A percentile compares a stretch with the other conserved stretches of the same genome.
phyloP scores from a whole-genome alignment of 2,329 filamentous ascomycete genomes.

The Moelleriella libera region DNA sequence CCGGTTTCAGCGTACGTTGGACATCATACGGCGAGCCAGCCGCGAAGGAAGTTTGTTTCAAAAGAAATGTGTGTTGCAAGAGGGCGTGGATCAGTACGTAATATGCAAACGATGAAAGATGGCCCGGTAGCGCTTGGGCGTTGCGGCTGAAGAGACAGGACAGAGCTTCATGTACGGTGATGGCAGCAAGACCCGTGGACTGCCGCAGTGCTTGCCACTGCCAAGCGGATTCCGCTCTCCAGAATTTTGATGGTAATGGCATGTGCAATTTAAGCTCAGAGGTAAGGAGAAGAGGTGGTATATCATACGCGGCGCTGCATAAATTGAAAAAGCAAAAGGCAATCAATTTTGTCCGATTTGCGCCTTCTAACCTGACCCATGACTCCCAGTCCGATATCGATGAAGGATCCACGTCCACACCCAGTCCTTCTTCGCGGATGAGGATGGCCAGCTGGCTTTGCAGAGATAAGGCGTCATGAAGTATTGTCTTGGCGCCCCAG shows the following conservation, averaged over 20 bases:
- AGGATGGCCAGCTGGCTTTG: conserved; percentile 44
- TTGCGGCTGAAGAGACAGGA: conserved; percentile 38
- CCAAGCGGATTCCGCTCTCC: conserved; percentile 42
- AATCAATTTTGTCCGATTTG: conserved; percentile 43
- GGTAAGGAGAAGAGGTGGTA: conserved; percentile 41
- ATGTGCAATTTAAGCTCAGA: conserved; percentile 42
- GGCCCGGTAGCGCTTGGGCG: conserved; percentile 30
- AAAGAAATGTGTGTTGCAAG: conserved; percentile 56
- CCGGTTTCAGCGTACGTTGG: conserved; percentile 33
- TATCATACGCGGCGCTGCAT: conserved; percentile 47
- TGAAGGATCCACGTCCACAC: conserved; percentile 31
- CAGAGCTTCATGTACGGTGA: conserved; percentile 43
- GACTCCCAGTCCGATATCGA: conserved; percentile 39
- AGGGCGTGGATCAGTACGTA: conserved; percentile 60
- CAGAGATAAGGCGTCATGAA: conserved; percentile 44
- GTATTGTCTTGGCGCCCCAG: conserved; percentile 46
- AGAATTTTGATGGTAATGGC: conserved; percentile 39
- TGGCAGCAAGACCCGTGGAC: conserved; percentile 32
- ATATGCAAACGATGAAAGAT: conserved; percentile 48
- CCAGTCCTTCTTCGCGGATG: conserved; percentile 42
- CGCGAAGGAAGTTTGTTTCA: conserved; percentile 47
- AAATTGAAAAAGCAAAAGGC: conserved; percentile 50
- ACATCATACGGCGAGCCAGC: conserved; percentile 32
- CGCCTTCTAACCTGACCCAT: conserved; percentile 43
- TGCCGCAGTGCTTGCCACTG: conserved; percentile 46